These are phyloP conservation scores for Pulchroboletus neoregius DNA, from an alignment of 1,284 basidiomycete species.

Conservation along the genomic window DNA sequence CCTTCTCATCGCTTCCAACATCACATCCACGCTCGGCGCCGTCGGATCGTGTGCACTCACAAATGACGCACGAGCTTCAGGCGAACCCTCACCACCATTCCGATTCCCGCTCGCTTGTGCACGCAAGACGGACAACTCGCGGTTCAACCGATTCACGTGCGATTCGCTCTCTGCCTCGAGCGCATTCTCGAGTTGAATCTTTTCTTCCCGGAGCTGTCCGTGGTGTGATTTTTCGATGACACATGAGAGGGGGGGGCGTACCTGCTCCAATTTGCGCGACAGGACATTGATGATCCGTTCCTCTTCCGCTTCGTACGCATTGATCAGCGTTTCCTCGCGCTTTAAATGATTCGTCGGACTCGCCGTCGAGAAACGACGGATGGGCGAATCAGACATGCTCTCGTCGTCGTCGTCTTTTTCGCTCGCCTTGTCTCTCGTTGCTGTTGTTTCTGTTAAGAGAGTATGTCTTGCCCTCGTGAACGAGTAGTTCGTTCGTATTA, in stretches of 20 bases:
- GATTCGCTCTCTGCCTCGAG: conserved; percentile 77
- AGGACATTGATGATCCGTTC: conserved; percentile 79
- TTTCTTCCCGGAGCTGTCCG: conserved; percentile 62
- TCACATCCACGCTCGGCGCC: conserved; percentile 54
- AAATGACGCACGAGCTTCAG: conserved; percentile 35
- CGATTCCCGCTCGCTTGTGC: conserved; percentile 32
- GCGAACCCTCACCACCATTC: conserved; percentile 19
- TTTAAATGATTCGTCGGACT: conserved; percentile 49
- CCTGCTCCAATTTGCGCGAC: conserved; percentile 76
- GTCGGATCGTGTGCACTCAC: conserved; percentile 35
- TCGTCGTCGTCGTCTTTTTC: neutral
- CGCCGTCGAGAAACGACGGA: conserved; percentile 52
- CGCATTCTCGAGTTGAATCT: conserved; percentile 74
- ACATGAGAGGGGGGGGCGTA: no score
- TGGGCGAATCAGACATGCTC: conserved; percentile 58
- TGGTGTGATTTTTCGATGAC: no score
- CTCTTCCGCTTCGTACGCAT: conserved; percentile 83
- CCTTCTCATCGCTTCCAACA: conserved; percentile 67
- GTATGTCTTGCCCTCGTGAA: neutral
- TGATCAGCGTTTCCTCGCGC: conserved; percentile 70
- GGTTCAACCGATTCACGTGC: conserved; percentile 68
- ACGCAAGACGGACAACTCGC: conserved; percentile 65
- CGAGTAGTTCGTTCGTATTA: neutral
- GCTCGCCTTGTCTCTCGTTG: neutral
- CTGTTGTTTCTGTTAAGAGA: no score